Evolutionary conservation across 2,329 filamentous ascomycete genomes (phyloP).

Genomic region (Aaosphaeria pasadenensis): DNA sequence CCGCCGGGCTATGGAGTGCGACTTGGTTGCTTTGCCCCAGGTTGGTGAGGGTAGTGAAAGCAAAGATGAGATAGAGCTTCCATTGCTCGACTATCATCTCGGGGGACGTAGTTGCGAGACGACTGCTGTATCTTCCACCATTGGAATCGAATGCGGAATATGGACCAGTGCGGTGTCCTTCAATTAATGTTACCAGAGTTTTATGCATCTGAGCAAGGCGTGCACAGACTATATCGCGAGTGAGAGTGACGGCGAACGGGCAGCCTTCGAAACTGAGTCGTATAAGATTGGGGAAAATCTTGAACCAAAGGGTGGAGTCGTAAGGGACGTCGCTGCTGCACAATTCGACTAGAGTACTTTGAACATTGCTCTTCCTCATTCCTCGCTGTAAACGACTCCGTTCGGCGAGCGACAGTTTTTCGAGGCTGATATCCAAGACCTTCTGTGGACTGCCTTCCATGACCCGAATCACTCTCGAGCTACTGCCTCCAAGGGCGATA

Average conservation of each 20-base stretch:
- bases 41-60: constrained; percentile 90
- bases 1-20: constrained; percentile 54
- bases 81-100: constrained; percentile 94
- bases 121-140: constrained; percentile 57
- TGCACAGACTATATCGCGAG: constrained; percentile 88
- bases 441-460: constrained; percentile 84
- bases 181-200: constrained; percentile 73
- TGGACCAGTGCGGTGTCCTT: constrained; percentile 52
- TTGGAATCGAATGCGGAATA: constrained; percentile 62
- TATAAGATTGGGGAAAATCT: constrained; percentile 94
- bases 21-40: constrained; percentile 60
- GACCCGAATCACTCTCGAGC: constrained; percentile 82
- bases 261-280: constrained; percentile 87
- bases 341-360: constrained; percentile 85
- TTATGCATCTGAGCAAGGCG: constrained; percentile 91
- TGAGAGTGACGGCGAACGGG: constrained; percentile 85
- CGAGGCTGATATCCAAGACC: constrained; percentile 89
- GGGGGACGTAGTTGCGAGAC: constrained; percentile 64
- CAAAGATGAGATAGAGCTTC: constrained; percentile 96
- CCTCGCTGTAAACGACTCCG: constrained; percentile 88
- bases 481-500: constrained; percentile 75
- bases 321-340: constrained; percentile 95
- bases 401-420: constrained; percentile 87
- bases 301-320: constrained; percentile 94
- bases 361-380: constrained; percentile 76